Conservation (phyloP, 2,329 filamentous ascomycete species). For the Ascochyta pisi region DNA sequence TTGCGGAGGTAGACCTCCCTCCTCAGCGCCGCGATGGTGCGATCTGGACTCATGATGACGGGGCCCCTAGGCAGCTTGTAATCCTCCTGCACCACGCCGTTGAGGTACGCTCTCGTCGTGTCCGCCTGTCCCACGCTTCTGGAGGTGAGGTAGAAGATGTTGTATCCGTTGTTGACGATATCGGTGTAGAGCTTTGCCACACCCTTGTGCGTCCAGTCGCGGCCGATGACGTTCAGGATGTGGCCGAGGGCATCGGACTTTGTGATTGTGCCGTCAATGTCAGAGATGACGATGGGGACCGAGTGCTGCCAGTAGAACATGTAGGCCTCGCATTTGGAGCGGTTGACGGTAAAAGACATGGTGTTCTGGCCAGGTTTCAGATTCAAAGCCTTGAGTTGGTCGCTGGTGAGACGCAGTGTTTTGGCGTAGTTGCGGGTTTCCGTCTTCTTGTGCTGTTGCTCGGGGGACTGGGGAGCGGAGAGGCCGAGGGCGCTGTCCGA, state of each 20-base stretch:
- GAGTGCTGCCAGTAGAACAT: conserved; percentile 96
- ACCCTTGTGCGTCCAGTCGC: conserved; percentile 96
- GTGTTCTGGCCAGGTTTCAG: conserved; percentile 86
- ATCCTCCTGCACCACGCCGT: conserved; percentile 86
- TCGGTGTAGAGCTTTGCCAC: conserved; percentile 98
- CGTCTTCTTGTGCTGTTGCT: conserved; percentile 57
- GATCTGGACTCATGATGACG: conserved; percentile 92
- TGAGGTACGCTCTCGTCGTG: conserved; percentile 85
- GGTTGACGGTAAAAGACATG: conserved; percentile 96
- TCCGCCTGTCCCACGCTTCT: conserved; percentile 94
- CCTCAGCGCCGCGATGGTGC: conserved; percentile 90
- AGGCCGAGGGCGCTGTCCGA: conserved; percentile 73
- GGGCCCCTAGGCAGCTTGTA: conserved; percentile 87
- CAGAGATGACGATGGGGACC: conserved; percentile 93
- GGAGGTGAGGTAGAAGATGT: conserved; percentile 97
- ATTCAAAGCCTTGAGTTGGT: conserved; percentile 86
- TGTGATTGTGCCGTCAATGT: conserved; percentile 98
- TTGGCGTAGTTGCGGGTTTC: conserved; percentile 92
- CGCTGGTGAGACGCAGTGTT: conserved; percentile 91
- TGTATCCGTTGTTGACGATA: conserved; percentile 94
- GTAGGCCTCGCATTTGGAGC: conserved; percentile 86
- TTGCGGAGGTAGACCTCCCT: conserved; percentile 95
- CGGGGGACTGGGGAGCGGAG: conserved; percentile 62
- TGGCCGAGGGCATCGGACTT: conserved; percentile 95
- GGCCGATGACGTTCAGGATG: conserved; percentile 93